A percentile compares a stretch with the other conserved stretches of the same genome.
Evolutionary conservation across 352 stramenopile species (phyloP).

Genomic region (Pythium grandisporangium): DNA sequence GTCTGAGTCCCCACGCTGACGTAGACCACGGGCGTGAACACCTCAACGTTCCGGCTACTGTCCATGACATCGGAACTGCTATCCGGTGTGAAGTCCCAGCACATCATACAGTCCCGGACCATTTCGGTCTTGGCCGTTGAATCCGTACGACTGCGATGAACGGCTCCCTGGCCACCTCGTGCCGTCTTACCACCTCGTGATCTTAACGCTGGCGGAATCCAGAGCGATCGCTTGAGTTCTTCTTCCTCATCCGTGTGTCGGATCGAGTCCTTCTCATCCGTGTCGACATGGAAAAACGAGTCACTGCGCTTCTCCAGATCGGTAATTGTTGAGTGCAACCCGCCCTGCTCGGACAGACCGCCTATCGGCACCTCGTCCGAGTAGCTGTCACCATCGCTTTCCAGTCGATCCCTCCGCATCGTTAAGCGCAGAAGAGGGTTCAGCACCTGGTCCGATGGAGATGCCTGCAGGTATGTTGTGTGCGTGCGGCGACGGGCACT

Average conservation of each 20-base stretch:
- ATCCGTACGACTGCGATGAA: constrained; percentile 28
- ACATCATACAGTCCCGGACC: neutral
- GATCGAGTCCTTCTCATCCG: constrained; percentile 28
- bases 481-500: constrained; percentile 24
- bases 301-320: constrained; percentile 19
- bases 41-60: too few relatives aligned
- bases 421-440: constrained; percentile 42
- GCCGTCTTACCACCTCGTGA: constrained; percentile 27
- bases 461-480: constrained; percentile 29
- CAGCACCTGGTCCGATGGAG: constrained; percentile 13
- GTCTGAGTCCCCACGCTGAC: too few relatives aligned
- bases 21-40: too few relatives aligned
- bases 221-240: too few relatives aligned
- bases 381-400: constrained; percentile 5
- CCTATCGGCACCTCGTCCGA: constrained; percentile 1
- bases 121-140: constrained; percentile 10
- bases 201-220: too few relatives aligned
- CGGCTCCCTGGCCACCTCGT: constrained; percentile 30
- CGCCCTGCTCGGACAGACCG: too few relatives aligned
- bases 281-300: constrained; percentile 49
- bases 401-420: constrained; percentile 21
- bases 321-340: neutral
- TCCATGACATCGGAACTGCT: neutral
- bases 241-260: constrained; percentile 37
- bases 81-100: neutral